Conservation (phyloP, 2,329 filamentous ascomycete genomes). For the Colletotrichum sp. region DNA sequence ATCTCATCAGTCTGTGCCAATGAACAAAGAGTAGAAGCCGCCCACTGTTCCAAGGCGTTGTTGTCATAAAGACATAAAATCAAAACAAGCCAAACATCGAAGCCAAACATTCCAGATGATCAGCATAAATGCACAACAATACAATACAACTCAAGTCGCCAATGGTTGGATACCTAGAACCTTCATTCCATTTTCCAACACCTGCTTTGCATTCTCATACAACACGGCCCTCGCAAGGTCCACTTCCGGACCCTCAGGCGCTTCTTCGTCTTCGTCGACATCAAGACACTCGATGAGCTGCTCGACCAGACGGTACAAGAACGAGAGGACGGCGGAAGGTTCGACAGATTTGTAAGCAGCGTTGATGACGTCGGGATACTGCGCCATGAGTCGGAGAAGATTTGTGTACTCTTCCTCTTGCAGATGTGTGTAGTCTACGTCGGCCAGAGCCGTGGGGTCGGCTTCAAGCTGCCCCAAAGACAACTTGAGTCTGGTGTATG, state of each 20-base stretch:
- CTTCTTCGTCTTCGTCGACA: constrained; percentile 1
- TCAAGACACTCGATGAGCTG: constrained; percentile 3
- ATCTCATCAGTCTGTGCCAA: not conserved
- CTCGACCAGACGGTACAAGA: constrained; percentile 42
- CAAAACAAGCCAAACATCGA: not conserved
- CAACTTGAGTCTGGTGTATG: constrained; percentile 66
- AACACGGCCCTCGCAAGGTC: constrained; percentile 65
- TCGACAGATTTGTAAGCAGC: constrained; percentile 72
- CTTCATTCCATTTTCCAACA: constrained; percentile 70
- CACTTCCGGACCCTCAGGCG: constrained; percentile 47
- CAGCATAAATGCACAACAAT: not conserved
- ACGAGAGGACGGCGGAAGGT: constrained; percentile 68
- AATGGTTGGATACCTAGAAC: constrained; percentile 51
- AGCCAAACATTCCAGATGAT: not conserved
- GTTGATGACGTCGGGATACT: constrained; percentile 69
- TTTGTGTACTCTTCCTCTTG: constrained; percentile 55
- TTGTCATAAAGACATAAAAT: not conserved
- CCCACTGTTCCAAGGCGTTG: not conserved
- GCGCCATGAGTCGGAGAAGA: constrained; percentile 64
- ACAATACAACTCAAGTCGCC: not conserved
- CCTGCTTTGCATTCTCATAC: constrained; percentile 67
- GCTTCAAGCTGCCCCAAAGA: constrained; percentile 30
- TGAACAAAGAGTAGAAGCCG: not conserved
- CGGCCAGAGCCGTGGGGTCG: constrained; percentile 10
- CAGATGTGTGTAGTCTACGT: constrained; percentile 23